Evolutionary conservation across 495 filamentous ascomycete genomes (phyloP).

Genomic region (Penicillium daleae): DNA sequence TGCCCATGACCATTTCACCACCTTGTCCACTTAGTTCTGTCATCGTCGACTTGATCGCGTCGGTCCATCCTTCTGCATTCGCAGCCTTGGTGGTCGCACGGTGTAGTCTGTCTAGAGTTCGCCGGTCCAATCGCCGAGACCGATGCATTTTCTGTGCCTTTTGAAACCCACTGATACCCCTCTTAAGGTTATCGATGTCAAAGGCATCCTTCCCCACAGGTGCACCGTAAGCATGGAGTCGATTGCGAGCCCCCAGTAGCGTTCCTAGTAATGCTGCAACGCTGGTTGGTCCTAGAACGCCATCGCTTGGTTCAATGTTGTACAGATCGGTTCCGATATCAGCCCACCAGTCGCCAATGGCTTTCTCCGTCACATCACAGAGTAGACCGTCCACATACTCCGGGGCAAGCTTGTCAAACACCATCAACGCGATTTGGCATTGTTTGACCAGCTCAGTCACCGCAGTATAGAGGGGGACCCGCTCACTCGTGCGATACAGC

Average conservation of each 20-base stretch:
- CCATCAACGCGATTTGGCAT: conserved; percentile 84
- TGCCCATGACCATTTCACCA: conserved; percentile 89
- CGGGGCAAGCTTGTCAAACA: conserved; percentile 85
- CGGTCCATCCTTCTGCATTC: conserved; percentile 77
- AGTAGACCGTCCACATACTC: conserved; percentile 91
- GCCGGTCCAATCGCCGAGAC: conserved; percentile 77
- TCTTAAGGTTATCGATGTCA: conserved; percentile 77
- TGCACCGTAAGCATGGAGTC: conserved; percentile 78
- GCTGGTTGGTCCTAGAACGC: conserved; percentile 87
- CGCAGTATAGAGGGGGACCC: conserved; percentile 71
- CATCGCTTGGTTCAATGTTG: conserved; percentile 89
- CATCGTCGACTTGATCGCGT: conserved; percentile 92
- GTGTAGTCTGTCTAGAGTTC: conserved; percentile 81
- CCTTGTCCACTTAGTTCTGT: conserved; percentile 95
- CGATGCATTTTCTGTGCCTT: conserved; percentile 80
- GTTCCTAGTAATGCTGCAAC: conserved; percentile 87
- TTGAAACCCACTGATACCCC: conserved; percentile 85
- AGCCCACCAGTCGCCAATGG: conserved; percentile 94
- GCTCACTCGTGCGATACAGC: conserved; percentile 83
- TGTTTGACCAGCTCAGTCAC: conserved; percentile 91
- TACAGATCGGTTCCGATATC: conserved; percentile 90
- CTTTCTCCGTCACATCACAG: conserved; percentile 89
- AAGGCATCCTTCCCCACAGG: conserved; percentile 92
- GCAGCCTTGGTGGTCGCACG: conserved; percentile 85
- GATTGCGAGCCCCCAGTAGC: conserved; percentile 85